Base-by-base conservation (phyloP, 129 eudicot genomes). In the Ambrosia trifida region DNA sequence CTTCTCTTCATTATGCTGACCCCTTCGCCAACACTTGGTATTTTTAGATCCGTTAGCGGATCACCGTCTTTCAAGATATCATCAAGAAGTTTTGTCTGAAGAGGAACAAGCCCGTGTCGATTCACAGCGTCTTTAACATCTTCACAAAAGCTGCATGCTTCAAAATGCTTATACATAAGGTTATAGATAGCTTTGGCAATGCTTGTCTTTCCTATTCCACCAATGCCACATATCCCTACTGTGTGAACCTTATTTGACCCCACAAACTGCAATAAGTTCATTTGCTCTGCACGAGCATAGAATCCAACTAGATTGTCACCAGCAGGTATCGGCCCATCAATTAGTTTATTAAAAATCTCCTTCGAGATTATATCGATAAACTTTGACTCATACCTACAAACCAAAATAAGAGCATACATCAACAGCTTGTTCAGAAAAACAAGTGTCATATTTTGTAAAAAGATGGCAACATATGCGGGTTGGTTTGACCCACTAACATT, bases 261-360 rank as follows among this genome's bases (percentile, higher is more conserved):
- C 35, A 36, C 30, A 38, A 77, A 61, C 16, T 47, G 76, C 13
- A 38, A 28, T 24, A 77, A 40, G 47, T 77, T 50, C 76, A 77
- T 77, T 50, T 77, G 71, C 9, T 69, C 66, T 60, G 16, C 63
- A 49, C 76, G 80, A 14, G 84, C 49, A 56, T 53, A 17, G 36
- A 80, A 51, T 74, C 84, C 84, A 69, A 80, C 80, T 60, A 74
- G 72, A 75, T 61, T 61, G 54, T 44, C 61, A 18, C 72, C 72
- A 52, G 38, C 72, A 66, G 51, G 54, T 35, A 47, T 56, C 35
- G 70, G 73, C 32, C 76, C 81, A 12, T 69, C 66, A 77, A 58
- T 71, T 59, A 76, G 73, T 75, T 65, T 76, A 49, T 61, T 36
- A 11, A 77, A 61, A 50, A 77, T 61, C 35, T 77, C 71, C 75